Conservation (phyloP, 2,329 filamentous ascomycete genomes). For the Paramyrothecium roridum region DNA sequence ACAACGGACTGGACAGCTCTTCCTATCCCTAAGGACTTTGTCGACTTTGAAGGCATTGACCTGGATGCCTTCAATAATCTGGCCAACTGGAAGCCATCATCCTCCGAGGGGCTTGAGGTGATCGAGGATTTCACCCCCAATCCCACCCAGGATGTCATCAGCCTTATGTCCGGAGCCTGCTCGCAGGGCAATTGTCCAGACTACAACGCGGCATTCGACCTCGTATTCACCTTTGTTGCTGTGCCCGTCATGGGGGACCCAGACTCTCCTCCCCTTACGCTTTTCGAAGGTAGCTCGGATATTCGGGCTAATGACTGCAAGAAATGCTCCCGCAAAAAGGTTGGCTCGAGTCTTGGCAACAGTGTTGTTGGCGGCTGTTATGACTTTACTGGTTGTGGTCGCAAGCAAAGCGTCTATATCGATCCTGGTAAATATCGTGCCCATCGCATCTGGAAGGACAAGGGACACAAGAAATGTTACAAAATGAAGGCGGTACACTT, state of each 20-base stretch:
- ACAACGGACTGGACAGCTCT: not conserved
- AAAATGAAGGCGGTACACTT: not conserved
- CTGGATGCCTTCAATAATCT: not conserved
- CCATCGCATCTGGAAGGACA: not conserved
- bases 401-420: not conserved
- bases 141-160: not conserved
- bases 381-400: not conserved
- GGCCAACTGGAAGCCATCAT: not conserved
- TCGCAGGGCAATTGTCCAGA: not conserved
- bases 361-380: not conserved
- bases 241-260: not conserved
- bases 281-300: not conserved
- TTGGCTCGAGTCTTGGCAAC: not conserved
- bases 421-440: not conserved
- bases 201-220: not conserved
- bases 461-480: not conserved
- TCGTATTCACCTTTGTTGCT: not conserved
- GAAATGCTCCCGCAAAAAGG: not conserved
- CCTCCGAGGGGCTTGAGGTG: not conserved
- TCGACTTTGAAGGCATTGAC: not conserved
- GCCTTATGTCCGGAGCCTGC: not conserved
- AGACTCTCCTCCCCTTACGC: not conserved
- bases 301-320: not conserved
- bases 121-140: not conserved
- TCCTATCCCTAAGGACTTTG: not conserved